Evolutionary conservation across 306 rosid species (phyloP), one percentile per base, ranked within the genome.

Genomic region (Fragaria nilgerrensis): DNA sequence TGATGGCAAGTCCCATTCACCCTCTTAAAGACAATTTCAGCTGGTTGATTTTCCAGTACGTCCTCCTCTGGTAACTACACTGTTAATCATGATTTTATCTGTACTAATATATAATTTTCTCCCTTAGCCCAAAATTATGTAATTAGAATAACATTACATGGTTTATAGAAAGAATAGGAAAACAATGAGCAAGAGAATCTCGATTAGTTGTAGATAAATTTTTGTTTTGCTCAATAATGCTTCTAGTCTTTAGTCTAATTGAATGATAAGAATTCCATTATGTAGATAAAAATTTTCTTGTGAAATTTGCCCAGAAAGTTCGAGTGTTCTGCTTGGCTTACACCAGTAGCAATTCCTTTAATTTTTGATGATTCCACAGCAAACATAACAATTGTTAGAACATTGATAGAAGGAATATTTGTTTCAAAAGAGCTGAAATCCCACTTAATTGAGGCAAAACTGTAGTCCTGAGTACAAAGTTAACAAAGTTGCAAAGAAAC

Each of bases 361-460:
- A 17, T 50, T n/a, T n/a, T 27, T n/a, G 12, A 20, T 55, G 25
- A 20, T 55, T 55, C 27, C 61, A 7, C 3, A n/a, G 27, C 27
- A 9, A 53, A 7, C 25, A 20, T 29, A 32, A 32, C 68, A 29
- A 43, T 43, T 43, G 45, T 43, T 2, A 7, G 45, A 43, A 9
- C 45, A 8, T 43, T 14, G 25, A 53, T 61, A 63, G 69, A 78
- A 63, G 65, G 45, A 68, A 85, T 70, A 77, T 79, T 70, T 73
- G 81, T 79, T 77, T 66, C 85, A 86, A 65, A 85, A 75, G 5
- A 63, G 16, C 68, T 16, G 15, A 63, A 64, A 17, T 43, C 69
- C 69, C 23, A 15, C 9, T 64, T 14, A 34, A 36, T 34, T 36
- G 49, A 41, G 45, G 56, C 56, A 74, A 59, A 75, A 61, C 59